These are phyloP conservation scores for Lasiodiplodia hormozganensis DNA, from an alignment of 2,329 filamentous ascomycete genomes.

Conservation along the genomic window DNA sequence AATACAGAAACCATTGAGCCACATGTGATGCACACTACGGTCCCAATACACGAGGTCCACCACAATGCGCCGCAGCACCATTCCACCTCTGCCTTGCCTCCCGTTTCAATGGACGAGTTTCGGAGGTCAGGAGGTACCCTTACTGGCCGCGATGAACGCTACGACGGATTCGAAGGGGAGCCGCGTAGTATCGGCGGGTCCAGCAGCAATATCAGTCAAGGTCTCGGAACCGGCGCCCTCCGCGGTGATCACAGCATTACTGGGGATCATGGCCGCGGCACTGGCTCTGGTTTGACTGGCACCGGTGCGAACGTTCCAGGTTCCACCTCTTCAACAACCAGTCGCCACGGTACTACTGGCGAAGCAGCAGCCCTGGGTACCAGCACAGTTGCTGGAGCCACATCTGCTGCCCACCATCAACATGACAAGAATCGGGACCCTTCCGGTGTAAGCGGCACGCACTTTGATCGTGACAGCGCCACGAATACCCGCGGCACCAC, in stretches of 20 bases:
- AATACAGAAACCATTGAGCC: slow-evolving; percentile 66
- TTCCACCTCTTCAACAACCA: slow-evolving; percentile 14
- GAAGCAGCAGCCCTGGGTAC: slow-evolving; percentile 15
- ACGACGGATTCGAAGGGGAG: slow-evolving; percentile 68
- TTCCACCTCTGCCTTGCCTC: slow-evolving; percentile 66
- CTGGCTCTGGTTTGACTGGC: slow-evolving; percentile 16
- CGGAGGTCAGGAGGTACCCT: slow-evolving; percentile 62
- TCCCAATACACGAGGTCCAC: slow-evolving; percentile 75
- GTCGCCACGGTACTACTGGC: background rate
- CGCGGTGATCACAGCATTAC: background rate
- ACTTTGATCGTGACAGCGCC: background rate
- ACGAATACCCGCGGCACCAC: background rate
- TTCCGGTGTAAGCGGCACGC: background rate
- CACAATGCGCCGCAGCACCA: slow-evolving; percentile 72
- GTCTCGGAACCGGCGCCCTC: background rate
- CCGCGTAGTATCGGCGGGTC: slow-evolving; percentile 57
- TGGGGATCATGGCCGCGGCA: slow-evolving; percentile 1
- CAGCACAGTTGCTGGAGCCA: slow-evolving; percentile 30
- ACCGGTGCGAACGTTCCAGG: background rate
- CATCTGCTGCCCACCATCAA: background rate
- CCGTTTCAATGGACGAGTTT: slow-evolving; percentile 71
- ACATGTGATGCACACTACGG: slow-evolving; percentile 72
- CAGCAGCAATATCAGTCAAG: slow-evolving; percentile 23
- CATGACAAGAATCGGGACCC: slow-evolving; percentile 31
- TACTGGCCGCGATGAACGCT: slow-evolving; percentile 61